Evolutionary conservation across 2,329 filamentous ascomycete species (phyloP), one percentile per base, ranked within the genome.

Genomic region (Hawksworthiomyces lignivorus): DNA sequence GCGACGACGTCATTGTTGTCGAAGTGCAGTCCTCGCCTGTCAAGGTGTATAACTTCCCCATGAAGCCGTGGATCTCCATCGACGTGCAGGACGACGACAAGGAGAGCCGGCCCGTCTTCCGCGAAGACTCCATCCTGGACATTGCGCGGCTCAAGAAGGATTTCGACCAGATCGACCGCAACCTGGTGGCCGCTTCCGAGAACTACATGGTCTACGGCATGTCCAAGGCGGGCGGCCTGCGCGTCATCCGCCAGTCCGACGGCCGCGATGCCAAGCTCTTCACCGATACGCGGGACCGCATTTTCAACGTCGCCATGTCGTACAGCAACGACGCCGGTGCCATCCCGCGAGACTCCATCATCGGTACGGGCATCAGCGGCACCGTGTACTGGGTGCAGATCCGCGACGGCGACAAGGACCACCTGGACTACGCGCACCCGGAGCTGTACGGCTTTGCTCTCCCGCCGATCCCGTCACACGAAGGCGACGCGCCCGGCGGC

Each of bases 131-230:
- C 32, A 81, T 95, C 54, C 85, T 95, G 70, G 87, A 95, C 53
- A 92, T 98, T 57, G 90, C 92, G 39, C 80, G 88, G 44, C 73
- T 97, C 50, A 95, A 95, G 73, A 97, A 97, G 67, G 88, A 95
- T 5, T 97, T 97, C 55, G 92, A 98, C 57, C 92, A 97, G 65
- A 82, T 96, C 48, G 92, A 98, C 58, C 85, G 94, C 50, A 94
- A 89, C 49, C 74, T 98, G 24, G 90, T 90, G 37, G 84, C 89
- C 5, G 89, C 90, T 15, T 90, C 87, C 20, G 82, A 87, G 56
- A 84, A 83, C 46, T 95, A 92, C 65, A 97, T 98, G 62, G 82
- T 87, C 6, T 98, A 97, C 56, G 88, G 87, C 32, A 86, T 95
- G 70, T 86, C 86, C 32, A 96, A 94, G 69, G 87, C 88, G 51